phyloP scores from a whole-genome alignment of 2,329 filamentous ascomycete genomes.

The Bisporella sp. region DNA sequence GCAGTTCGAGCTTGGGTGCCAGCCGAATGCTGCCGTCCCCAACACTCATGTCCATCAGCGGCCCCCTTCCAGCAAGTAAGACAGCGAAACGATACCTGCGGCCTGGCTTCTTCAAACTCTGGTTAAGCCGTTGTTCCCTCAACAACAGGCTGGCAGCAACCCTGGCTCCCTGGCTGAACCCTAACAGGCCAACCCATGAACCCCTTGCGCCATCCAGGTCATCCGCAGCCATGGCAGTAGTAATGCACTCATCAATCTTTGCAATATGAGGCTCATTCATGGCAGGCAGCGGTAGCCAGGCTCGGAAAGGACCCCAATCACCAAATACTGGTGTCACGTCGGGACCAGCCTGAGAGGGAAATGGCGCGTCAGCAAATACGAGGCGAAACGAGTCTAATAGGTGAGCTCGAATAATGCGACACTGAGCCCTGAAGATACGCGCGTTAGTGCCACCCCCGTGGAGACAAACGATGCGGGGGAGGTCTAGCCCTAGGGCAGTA shows the following conservation, averaged over 20 bases:
- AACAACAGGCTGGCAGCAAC: slow-evolving; percentile 51
- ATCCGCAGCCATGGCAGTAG: slow-evolving; percentile 44
- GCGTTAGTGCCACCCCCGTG: too few species aligned
- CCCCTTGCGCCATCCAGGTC: slow-evolving; percentile 40
- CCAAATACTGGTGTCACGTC: slow-evolving; percentile 60
- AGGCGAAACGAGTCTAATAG: too few species aligned
- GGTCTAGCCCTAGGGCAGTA: too few species aligned
- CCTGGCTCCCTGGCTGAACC: slow-evolving; percentile 63
- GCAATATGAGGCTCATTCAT: slow-evolving; percentile 26
- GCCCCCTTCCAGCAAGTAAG: too few species aligned
- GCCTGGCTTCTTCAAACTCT: too few species aligned
- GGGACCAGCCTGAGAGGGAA: slow-evolving; percentile 51
- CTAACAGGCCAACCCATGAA: slow-evolving; percentile 53
- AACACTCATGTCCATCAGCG: too few species aligned
- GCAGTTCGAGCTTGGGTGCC: too few species aligned
- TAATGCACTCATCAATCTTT: slow-evolving; percentile 34
- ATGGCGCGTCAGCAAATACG: slow-evolving; percentile 65
- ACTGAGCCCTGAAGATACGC: too few species aligned
- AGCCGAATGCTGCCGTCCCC: too few species aligned
- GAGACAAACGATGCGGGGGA: too few species aligned
- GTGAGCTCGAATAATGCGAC: too few species aligned
- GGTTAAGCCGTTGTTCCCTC: slow-evolving; percentile 55
- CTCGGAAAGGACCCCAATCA: slow-evolving; percentile 56
- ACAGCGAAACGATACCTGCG: slow-evolving; percentile 46
- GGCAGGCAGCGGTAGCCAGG: slow-evolving; percentile 46